A percentile compares a stretch with the other conserved stretches of the same genome.
Evolutionary conservation across 2,329 filamentous ascomycete genomes (phyloP).

Genomic region (Alternaria sp.): DNA sequence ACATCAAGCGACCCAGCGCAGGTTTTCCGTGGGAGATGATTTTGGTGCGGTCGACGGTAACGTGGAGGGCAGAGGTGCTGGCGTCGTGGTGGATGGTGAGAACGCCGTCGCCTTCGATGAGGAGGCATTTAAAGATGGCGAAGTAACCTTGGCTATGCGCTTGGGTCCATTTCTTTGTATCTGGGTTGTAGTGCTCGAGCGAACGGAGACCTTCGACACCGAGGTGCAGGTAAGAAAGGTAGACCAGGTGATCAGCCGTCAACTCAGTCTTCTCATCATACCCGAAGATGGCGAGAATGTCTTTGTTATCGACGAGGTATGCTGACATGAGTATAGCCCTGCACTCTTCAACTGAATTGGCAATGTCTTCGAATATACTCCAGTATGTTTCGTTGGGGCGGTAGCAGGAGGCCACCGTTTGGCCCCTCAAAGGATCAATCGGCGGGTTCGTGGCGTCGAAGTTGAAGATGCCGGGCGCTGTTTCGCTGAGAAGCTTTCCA

Average conservation of each 20-base stretch:
- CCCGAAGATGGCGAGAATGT: neutral
- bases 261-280: accelerated
- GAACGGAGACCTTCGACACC: neutral
- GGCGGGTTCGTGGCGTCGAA: neutral
- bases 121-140: neutral
- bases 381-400: neutral
- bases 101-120: neutral
- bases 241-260: neutral
- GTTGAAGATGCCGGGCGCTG: neutral
- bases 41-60: neutral
- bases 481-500: neutral
- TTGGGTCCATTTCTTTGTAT: neutral
- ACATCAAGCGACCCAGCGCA: neutral
- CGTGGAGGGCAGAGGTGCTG: neutral
- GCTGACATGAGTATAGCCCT: neutral
- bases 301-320: neutral
- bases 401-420: neutral
- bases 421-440: neutral
- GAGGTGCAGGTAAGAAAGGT: neutral
- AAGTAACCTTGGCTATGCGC: neutral
- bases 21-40: neutral
- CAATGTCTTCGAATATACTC: neutral
- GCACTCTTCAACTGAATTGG: neutral
- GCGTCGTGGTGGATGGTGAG: neutral
- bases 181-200: neutral